Evolutionary conservation across 352 stramenopile genomes (phyloP), one percentile per base, ranked within the genome.

Genomic region (Globisporangium emineosum): DNA sequence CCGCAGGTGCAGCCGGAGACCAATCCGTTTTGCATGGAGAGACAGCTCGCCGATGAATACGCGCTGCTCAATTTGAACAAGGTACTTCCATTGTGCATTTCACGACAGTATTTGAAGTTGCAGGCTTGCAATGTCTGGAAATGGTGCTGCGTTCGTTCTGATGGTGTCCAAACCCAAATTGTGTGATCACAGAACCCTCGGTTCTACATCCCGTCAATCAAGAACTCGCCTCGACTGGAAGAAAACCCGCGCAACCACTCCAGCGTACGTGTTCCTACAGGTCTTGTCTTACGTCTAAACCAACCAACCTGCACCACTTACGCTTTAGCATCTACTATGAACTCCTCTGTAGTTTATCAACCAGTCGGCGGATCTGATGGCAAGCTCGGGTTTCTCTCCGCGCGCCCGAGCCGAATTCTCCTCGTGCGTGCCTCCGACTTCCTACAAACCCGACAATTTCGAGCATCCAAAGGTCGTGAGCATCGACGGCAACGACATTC

Each of bases 11-110:
- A 91, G 51, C 29, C 71, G 58, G 78, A 93, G 27, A 68, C 65
- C 49, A 91, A 95, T 57, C 83, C 83, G 40, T 93, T 93, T 63
- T 92, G 82, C 58, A 62, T 72, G 53, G 81, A 93, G 27, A 76
- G 82, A 17, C 86, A 91, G 61, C 62, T 93, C 57, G 80, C 83
- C n/a, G 86, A 93, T 61, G 83, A 76, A 58, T 89, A 88, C 57
- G 70, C 81, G 62, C 83, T 82, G 56, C 63, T 80, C 61, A 88
- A 92, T 62, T 77, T 91, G 66, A 94, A 94, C 73, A 93, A 91
- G 76, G 85, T 91, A 68, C n/a, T 15, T 49, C 21, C n/a, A 47
- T 13, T 47, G 17, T 12, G 17, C 5, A 21, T 21, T 7, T 17
- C 10, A 17, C 17, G 37, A 45, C 37, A 45, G 17, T 43, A 45